These are phyloP conservation scores for Grammothele lineata DNA, from an alignment of 768 basidiomycete genomes.

Conservation along the genomic window DNA sequence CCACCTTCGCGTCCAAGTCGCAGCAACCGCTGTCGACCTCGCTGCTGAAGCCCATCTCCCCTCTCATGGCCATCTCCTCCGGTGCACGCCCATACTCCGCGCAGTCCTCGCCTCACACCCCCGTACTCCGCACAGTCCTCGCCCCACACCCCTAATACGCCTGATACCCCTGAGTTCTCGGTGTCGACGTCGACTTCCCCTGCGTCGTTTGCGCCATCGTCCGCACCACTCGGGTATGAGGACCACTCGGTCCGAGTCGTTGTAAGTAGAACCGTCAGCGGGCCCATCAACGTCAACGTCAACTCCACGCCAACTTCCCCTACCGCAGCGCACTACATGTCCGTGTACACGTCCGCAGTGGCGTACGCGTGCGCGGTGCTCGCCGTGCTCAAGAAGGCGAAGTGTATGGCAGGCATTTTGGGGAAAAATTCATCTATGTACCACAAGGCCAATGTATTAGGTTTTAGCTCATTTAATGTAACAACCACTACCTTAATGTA, in stretches of 20 bases:
- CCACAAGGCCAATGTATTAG: too few relatives aligned
- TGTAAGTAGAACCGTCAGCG: constrained; percentile 5
- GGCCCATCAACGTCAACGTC: constrained; percentile 7
- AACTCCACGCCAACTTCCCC: constrained; percentile 1
- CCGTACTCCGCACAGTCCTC: too few relatives aligned
- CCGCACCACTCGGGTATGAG: constrained; percentile 25
- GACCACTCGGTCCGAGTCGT: constrained; percentile 21
- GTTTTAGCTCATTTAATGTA: too few relatives aligned
- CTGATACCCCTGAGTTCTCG: too few relatives aligned
- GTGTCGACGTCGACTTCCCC: too few relatives aligned
- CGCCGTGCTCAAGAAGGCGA: constrained; percentile 11
- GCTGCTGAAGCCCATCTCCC: constrained; percentile 15
- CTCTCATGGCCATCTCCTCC: constrained; percentile 13
- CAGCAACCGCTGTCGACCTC: constrained; percentile 14
- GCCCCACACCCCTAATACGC: constrained; percentile 14
- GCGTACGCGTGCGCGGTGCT: neutral
- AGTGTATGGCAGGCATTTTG: too few relatives aligned
- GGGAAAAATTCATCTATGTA: too few relatives aligned
- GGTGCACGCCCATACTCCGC: constrained; percentile 5
- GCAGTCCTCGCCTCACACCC: too few relatives aligned
- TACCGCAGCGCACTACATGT: neutral
- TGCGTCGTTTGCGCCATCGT: constrained; percentile 27
- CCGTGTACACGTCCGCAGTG: neutral
- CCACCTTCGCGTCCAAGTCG: constrained; percentile 10
- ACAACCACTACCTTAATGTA: too few relatives aligned